phyloP scores from a whole-genome alignment of 2,329 filamentous ascomycete species.

The Colletotrichum cereale region DNA sequence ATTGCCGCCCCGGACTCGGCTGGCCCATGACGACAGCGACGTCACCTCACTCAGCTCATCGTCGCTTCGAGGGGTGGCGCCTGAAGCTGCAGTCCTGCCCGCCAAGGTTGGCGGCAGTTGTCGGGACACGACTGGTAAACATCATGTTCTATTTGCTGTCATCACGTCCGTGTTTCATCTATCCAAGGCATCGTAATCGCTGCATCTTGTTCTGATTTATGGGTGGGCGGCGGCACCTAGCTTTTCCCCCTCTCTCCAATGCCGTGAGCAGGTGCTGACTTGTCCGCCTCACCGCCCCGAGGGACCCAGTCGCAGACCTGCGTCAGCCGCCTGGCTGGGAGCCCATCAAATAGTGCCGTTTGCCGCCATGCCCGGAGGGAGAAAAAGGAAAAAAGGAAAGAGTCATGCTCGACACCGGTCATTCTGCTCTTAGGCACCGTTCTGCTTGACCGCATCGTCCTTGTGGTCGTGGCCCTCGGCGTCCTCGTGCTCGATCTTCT shows the following conservation, averaged over 20 bases:
- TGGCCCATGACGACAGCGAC: slow-evolving; percentile 2
- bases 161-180: slow-evolving; percentile 29
- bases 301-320: slow-evolving; percentile 28
- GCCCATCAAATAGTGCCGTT: slow-evolving; percentile 33
- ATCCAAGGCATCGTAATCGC: slow-evolving; percentile 25
- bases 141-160: slow-evolving; percentile 25
- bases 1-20: slow-evolving; percentile 24
- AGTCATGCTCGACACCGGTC: neutral
- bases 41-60: slow-evolving; percentile 1
- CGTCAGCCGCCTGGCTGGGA: slow-evolving; percentile 28
- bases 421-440: slow-evolving; percentile 4
- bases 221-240: neutral
- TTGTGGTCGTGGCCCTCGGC: slow-evolving; percentile 15
- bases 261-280: slow-evolving; percentile 19
- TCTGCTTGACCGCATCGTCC: slow-evolving; percentile 14
- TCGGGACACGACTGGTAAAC: slow-evolving; percentile 13
- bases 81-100: neutral
- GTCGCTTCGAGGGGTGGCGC: slow-evolving; percentile 11
- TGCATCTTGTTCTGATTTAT: neutral
- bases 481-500: slow-evolving; percentile 24
- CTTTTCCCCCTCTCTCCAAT: slow-evolving; percentile 9
- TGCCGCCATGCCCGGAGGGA: slow-evolving; percentile 21
- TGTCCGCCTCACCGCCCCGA: slow-evolving; percentile 32
- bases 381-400: neutral
- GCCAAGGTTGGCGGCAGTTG: slow-evolving; percentile 24